Percentiles rank a stretch among this genome's conserved stretches.
Evolutionary conservation across 163 green algal genomes (phyloP).

Genomic region (Picocystis sp.): DNA sequence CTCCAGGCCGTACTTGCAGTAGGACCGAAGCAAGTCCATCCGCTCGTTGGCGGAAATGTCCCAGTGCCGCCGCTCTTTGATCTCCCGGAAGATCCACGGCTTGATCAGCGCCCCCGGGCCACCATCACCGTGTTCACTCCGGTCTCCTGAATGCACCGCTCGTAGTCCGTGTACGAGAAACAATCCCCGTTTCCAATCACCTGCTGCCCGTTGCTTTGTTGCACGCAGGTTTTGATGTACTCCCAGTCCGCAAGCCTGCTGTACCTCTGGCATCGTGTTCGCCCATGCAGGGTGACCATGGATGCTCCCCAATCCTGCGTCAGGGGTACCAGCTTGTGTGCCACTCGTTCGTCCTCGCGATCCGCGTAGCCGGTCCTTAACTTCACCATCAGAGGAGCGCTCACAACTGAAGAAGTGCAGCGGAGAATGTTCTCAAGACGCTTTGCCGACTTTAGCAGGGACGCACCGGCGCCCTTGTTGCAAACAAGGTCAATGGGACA

Average conservation of each 20-base stretch:
- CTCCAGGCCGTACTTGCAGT: constrained; percentile 54
- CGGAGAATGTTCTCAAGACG: constrained; percentile 29
- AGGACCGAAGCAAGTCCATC: constrained; percentile 70
- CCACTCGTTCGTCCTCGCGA: too few relatives aligned
- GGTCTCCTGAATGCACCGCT: constrained; percentile 6
- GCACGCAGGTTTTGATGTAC: constrained; percentile 41
- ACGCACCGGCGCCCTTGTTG: constrained; percentile 54
- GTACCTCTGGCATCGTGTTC: constrained; percentile 72
- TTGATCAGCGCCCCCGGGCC: constrained; percentile 82
- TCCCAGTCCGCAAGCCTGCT: constrained; percentile 72
- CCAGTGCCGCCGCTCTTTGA: constrained; percentile 81
- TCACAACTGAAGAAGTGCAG: too few relatives aligned
- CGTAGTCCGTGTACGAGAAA: constrained; percentile 64
- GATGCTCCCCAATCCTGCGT: constrained; percentile 46
- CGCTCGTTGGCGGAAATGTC: constrained; percentile 81
- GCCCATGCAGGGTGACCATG: constrained; percentile 82
- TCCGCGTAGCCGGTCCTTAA: too few relatives aligned
- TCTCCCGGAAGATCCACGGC: constrained; percentile 95
- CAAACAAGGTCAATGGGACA: constrained; percentile 33
- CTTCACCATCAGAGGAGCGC: too few relatives aligned
- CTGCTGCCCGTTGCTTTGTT: constrained; percentile 10
- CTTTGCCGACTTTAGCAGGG: constrained; percentile 48
- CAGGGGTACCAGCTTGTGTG: constrained; percentile 7
- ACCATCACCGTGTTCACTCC: constrained; percentile 65
- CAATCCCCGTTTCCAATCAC: constrained; percentile 92